A percentile compares a stretch with the other conserved stretches of the same genome.
phyloP scores from a whole-genome alignment of 495 filamentous ascomycete species.

The Neurospora sublineolata region DNA sequence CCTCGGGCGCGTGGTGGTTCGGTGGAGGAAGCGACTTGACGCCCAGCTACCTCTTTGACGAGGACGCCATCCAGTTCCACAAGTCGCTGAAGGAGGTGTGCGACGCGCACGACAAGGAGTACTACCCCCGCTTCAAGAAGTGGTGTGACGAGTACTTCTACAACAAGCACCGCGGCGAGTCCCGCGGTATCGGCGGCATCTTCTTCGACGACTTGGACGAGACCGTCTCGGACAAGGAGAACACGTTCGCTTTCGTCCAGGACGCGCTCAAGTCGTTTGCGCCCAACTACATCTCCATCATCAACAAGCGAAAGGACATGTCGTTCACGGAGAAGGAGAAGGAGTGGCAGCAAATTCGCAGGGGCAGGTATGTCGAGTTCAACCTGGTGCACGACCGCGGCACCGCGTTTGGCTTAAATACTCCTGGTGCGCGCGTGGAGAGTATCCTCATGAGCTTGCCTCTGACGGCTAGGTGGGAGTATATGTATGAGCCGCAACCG shows the following conservation, averaged over 20 bases:
- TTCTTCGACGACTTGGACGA: slow-evolving; percentile 98
- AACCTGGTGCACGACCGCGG: slow-evolving; percentile 96
- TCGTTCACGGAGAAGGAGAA: slow-evolving; percentile 75
- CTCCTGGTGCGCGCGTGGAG: slow-evolving; percentile 83
- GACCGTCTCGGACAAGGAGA: slow-evolving; percentile 65
- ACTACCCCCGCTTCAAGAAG: slow-evolving; percentile 91
- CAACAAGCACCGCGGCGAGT: slow-evolving; percentile 80
- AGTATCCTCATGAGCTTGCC: slow-evolving; percentile 97
- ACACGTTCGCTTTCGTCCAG: slow-evolving; percentile 83
- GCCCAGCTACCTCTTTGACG: slow-evolving; percentile 87
- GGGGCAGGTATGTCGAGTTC: slow-evolving; percentile 95
- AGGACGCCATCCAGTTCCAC: slow-evolving; percentile 96
- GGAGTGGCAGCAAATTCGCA: slow-evolving; percentile 88
- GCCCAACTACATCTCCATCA: slow-evolving; percentile 83
- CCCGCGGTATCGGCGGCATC: slow-evolving; percentile 87
- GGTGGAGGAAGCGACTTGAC: slow-evolving; percentile 92
- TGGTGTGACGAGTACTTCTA: slow-evolving; percentile 99
- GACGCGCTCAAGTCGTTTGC: slow-evolving; percentile 77
- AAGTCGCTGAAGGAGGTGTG: slow-evolving; percentile 82
- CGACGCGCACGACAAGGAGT: slow-evolving; percentile 82
- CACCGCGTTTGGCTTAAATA: slow-evolving; percentile 88
- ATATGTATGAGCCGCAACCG: slow-evolving; percentile 79
- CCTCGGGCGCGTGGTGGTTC: slow-evolving; percentile 88
- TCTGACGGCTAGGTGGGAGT: slow-evolving; percentile 84
- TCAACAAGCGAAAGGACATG: slow-evolving; percentile 82